A percentile compares a stretch with the other conserved stretches of the same genome.
Conservation (phyloP, 2,329 filamentous ascomycete species). For the Dryadomyces quercus-mongolicae region DNA sequence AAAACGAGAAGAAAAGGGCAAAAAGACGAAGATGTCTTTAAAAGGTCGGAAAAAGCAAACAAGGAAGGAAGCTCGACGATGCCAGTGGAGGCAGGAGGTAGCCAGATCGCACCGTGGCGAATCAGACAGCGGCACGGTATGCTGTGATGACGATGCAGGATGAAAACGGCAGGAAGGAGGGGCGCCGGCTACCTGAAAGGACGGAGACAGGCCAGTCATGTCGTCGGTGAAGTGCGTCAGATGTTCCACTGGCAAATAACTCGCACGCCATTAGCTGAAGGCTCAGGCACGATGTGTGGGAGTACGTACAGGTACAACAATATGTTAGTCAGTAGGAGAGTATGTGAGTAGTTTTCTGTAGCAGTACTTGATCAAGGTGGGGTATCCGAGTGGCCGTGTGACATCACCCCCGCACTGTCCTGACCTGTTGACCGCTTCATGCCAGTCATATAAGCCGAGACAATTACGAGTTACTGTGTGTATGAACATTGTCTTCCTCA, state of each 20-base stretch:
- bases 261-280: constrained; percentile 11
- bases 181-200: background rate
- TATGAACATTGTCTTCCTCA: too few relatives aligned
- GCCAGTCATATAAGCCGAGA: background rate
- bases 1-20: background rate
- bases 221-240: constrained; percentile 6
- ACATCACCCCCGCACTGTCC: too few relatives aligned
- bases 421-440: background rate
- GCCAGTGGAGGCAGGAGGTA: background rate
- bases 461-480: background rate
- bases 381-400: too few relatives aligned
- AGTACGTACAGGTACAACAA: background rate
- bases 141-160: constrained; percentile 3
- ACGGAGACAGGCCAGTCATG: constrained; percentile 3
- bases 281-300: constrained; percentile 2
- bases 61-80: constrained; percentile 5
- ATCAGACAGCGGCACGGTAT: background rate
- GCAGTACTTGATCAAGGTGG: background rate
- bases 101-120: background rate
- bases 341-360: background rate
- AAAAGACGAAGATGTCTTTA: background rate
- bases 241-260: constrained; percentile 4
- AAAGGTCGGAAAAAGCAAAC: background rate
- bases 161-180: background rate
- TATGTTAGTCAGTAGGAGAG: background rate